A percentile compares a stretch with the other conserved stretches of the same genome.
Conservation (phyloP, 352 stramenopile species). For the Pythium rishiriense region DNA sequence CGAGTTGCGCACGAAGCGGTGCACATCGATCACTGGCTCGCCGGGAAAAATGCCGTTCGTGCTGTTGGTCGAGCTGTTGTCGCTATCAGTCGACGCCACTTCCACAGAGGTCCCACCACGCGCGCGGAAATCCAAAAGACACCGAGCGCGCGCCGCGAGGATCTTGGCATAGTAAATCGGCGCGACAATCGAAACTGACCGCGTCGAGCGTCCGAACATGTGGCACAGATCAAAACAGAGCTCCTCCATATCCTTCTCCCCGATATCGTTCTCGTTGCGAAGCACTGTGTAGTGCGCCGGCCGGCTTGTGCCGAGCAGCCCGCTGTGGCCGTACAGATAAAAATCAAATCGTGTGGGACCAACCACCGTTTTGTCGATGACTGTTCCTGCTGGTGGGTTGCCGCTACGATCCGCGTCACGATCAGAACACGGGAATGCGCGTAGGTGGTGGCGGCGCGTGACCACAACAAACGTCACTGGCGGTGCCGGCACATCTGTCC, state of each 20-base stretch:
- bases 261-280: slow-evolving; percentile 3
- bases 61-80: slow-evolving; percentile 12
- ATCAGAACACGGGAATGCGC: not conserved
- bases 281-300: slow-evolving; percentile 13
- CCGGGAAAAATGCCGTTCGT: slow-evolving; percentile 1
- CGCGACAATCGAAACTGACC: slow-evolving; percentile 11
- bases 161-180: slow-evolving; percentile 13
- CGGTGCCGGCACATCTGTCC: not conserved
- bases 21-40: slow-evolving; percentile 14
- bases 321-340: slow-evolving; percentile 18
- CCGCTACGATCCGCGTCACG: slow-evolving; percentile 1
- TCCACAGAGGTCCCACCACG: not conserved
- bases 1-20: slow-evolving; percentile 21
- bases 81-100: slow-evolving; percentile 20
- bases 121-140: slow-evolving; percentile 3
- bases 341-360: slow-evolving; percentile 8
- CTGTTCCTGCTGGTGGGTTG: slow-evolving; percentile 13
- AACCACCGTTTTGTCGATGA: slow-evolving; percentile 11
- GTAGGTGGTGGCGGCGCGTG: slow-evolving; percentile 12
- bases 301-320: slow-evolving; percentile 6
- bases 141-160: slow-evolving; percentile 4
- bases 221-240: slow-evolving; percentile 13
- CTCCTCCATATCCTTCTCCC: slow-evolving; percentile 2
- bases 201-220: slow-evolving; percentile 6
- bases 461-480: slow-evolving; percentile 16